Evolutionary conservation across 306 rosid genomes (phyloP).

Genomic region (Pyrus communis): DNA sequence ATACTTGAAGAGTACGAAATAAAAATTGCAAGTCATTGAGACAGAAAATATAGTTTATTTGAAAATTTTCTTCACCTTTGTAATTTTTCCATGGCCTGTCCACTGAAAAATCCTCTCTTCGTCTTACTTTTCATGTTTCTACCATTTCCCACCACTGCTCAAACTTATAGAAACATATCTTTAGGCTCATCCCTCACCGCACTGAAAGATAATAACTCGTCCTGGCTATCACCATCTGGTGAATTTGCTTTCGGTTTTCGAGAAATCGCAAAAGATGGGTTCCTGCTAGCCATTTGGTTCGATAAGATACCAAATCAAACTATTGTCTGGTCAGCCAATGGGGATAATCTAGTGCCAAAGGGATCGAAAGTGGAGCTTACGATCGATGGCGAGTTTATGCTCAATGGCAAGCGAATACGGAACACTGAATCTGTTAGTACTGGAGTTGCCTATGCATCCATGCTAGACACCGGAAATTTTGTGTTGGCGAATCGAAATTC

Average conservation of each 20-base stretch:
- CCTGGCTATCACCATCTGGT: constrained; percentile 23
- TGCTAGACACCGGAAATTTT: too few relatives aligned
- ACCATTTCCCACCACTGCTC: constrained; percentile 1
- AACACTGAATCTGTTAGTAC: too few relatives aligned
- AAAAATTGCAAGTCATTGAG: too few relatives aligned
- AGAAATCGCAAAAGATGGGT: constrained; percentile 7
- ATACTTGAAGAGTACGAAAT: too few relatives aligned
- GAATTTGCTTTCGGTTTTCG: constrained; percentile 30
- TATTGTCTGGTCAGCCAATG: background rate
- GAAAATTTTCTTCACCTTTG: too few relatives aligned
- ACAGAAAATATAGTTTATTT: too few relatives aligned
- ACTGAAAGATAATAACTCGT: background rate
- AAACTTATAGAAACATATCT: constrained; percentile 8
- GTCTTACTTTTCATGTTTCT: background rate
- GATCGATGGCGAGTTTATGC: constrained; percentile 16
- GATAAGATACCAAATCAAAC: constrained; percentile 24
- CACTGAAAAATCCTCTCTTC: too few relatives aligned
- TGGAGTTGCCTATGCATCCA: too few relatives aligned
- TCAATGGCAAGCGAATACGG: background rate
- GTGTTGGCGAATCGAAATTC: too few relatives aligned
- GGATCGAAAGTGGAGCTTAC: constrained; percentile 34
- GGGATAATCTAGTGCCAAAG: background rate
- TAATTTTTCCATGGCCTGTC: background rate
- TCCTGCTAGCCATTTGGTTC: constrained; percentile 43
- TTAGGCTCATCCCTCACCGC: constrained; percentile 21